Conservation (phyloP, 1,284 basidiomycete genomes). For the Rhodotorula mucilaginosa region DNA sequence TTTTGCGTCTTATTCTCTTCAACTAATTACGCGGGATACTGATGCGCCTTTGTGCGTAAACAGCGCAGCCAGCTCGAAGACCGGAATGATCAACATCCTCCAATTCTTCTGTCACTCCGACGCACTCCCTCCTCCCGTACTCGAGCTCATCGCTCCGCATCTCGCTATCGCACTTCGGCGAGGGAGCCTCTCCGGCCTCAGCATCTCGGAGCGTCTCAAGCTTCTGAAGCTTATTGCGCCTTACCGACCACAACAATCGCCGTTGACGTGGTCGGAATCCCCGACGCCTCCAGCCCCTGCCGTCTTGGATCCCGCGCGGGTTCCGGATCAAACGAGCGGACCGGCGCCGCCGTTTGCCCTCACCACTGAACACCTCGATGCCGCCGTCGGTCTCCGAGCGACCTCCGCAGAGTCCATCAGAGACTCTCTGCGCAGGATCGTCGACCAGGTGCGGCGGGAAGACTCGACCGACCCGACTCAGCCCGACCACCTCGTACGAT, state of each 20-base stretch:
- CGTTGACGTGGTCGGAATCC: not conserved
- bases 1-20: not conserved
- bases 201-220: not conserved
- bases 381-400: no score
- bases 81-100: conserved; percentile 32
- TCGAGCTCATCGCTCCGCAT: conserved; percentile 25
- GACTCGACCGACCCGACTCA: no score
- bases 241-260: not conserved
- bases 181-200: not conserved
- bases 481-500: no score
- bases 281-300: no score
- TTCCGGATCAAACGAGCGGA: not conserved
- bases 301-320: no score
- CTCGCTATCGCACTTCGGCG: conserved; percentile 12
- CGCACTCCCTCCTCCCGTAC: conserved; percentile 14
- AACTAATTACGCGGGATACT: not conserved
- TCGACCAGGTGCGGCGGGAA: no score
- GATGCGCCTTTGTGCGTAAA: not conserved
- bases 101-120: conserved; percentile 30
- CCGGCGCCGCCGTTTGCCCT: not conserved
- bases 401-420: no score
- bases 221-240: conserved; percentile 4
- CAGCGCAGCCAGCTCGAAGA: conserved; percentile 6
- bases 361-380: no score
- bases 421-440: no score